These are phyloP conservation scores for Aspergillus wentii DNA, from an alignment of 495 filamentous ascomycete species.

Conservation along the genomic window DNA sequence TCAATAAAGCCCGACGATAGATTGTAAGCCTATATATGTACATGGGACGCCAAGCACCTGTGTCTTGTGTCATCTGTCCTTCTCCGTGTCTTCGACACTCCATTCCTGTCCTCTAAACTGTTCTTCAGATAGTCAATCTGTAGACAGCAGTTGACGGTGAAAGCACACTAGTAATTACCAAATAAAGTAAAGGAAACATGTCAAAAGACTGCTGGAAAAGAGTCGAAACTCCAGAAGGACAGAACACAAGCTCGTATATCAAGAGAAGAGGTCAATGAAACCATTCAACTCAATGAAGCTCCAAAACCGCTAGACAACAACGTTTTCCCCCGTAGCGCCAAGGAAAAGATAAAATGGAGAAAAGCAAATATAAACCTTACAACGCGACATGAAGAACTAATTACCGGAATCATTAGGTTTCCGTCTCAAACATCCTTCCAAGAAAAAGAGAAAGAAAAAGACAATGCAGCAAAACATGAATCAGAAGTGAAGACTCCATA, in stretches of 20 bases:
- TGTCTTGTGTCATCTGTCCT: background rate
- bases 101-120: too few relatives aligned
- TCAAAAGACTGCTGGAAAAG: too few relatives aligned
- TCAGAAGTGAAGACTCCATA: slow-evolving; percentile 9
- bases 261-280: slow-evolving; percentile 24
- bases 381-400: slow-evolving; percentile 32
- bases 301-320: slow-evolving; percentile 30
- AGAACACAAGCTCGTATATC: too few relatives aligned
- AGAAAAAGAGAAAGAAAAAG: slow-evolving; percentile 11
- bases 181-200: too few relatives aligned
- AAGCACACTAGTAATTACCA: too few relatives aligned
- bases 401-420: slow-evolving; percentile 38
- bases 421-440: slow-evolving; percentile 25
- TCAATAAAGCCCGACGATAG: slow-evolving; percentile 12
- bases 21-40: slow-evolving; percentile 21
- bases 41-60: slow-evolving; percentile 14
- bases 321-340: slow-evolving; percentile 36
- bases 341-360: too few relatives aligned
- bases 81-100: background rate
- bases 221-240: too few relatives aligned
- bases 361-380: slow-evolving; percentile 31
- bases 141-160: too few relatives aligned
- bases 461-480: slow-evolving; percentile 10
- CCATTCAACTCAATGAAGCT: slow-evolving; percentile 34
- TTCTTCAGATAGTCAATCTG: too few relatives aligned